phyloP scores from a whole-genome alignment of 2,329 filamentous ascomycete genomes.

The Cercospora zeae-maydis region DNA sequence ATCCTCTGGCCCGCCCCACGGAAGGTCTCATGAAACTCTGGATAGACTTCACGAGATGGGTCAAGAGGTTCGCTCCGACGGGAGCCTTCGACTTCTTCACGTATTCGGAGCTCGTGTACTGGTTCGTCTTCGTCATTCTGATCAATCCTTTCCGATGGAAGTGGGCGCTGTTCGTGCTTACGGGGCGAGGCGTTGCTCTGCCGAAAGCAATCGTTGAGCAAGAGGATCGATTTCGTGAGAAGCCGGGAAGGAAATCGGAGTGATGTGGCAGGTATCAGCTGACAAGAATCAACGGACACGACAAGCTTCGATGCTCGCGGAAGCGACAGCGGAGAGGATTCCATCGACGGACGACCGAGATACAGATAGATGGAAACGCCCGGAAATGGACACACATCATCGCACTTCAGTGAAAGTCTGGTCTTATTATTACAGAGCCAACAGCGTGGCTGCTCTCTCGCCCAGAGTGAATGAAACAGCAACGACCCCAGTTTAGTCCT shows the following conservation, averaged over 20 bases:
- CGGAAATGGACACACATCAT: not conserved
- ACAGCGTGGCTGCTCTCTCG: not conserved
- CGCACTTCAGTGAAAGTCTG: not conserved
- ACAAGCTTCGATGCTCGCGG: too few species aligned
- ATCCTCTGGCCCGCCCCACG: slow-evolving; percentile 69
- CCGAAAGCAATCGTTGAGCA: slow-evolving; percentile 63
- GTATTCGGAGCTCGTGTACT: slow-evolving; percentile 78
- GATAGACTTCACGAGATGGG: slow-evolving; percentile 75
- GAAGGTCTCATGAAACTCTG: slow-evolving; percentile 75
- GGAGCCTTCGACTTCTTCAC: slow-evolving; percentile 87
- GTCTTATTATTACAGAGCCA: not conserved
- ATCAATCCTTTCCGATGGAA: slow-evolving; percentile 89
- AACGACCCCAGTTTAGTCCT: not conserved
- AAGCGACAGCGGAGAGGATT: not conserved
- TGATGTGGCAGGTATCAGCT: not conserved
- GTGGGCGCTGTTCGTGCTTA: slow-evolving; percentile 80
- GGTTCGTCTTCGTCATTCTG: slow-evolving; percentile 74
- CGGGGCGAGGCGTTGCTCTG: slow-evolving; percentile 65
- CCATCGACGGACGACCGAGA: not conserved
- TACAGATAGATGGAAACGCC: not conserved
- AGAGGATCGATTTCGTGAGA: slow-evolving; percentile 62
- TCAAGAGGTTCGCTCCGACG: slow-evolving; percentile 68
- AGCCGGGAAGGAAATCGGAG: not conserved
- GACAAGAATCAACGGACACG: not conserved
- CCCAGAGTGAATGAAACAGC: not conserved